phyloP scores from a whole-genome alignment of 495 filamentous ascomycete species.

The Penicillium nucicola region DNA sequence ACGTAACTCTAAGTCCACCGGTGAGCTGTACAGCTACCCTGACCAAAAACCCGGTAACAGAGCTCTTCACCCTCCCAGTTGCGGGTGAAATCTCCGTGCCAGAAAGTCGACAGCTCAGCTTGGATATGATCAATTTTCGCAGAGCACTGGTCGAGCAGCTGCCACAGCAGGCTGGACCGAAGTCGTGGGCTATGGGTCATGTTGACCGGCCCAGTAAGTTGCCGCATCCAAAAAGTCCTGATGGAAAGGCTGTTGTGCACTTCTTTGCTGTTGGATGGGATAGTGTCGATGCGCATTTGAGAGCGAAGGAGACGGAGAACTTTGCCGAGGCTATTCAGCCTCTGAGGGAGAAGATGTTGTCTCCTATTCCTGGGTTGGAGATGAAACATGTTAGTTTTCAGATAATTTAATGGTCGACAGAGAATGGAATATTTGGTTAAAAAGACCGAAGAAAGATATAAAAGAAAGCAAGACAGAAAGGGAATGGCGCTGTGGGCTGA shows the following conservation, averaged over 20 bases:
- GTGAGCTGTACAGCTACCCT: constrained; percentile 28
- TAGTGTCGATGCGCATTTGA: constrained; percentile 49
- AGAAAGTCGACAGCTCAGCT: constrained; percentile 21
- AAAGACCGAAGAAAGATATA: neutral
- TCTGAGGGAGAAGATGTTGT: constrained; percentile 34
- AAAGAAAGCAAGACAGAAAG: neutral
- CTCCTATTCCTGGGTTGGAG: constrained; percentile 33
- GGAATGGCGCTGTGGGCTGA: neutral
- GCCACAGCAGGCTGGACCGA: constrained; percentile 28
- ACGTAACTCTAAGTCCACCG: constrained; percentile 33
- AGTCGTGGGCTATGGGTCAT: constrained; percentile 43
- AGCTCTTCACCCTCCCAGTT: constrained; percentile 34
- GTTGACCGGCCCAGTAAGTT: constrained; percentile 40
- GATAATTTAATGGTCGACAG: constrained; percentile 17
- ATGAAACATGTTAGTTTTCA: constrained; percentile 44
- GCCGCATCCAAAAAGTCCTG: constrained; percentile 30
- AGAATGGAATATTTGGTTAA: neutral
- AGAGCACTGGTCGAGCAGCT: constrained; percentile 28
- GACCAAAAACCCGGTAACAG: constrained; percentile 38
- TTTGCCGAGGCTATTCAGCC: constrained; percentile 41
- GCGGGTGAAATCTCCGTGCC: constrained; percentile 21
- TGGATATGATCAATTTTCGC: constrained; percentile 32
- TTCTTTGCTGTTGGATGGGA: constrained; percentile 52
- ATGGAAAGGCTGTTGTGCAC: constrained; percentile 35
- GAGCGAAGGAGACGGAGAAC: constrained; percentile 40